Evolutionary conservation across 176 grass and related monocot genomes (phyloP).

Genomic region (Carex myosuroides): DNA sequence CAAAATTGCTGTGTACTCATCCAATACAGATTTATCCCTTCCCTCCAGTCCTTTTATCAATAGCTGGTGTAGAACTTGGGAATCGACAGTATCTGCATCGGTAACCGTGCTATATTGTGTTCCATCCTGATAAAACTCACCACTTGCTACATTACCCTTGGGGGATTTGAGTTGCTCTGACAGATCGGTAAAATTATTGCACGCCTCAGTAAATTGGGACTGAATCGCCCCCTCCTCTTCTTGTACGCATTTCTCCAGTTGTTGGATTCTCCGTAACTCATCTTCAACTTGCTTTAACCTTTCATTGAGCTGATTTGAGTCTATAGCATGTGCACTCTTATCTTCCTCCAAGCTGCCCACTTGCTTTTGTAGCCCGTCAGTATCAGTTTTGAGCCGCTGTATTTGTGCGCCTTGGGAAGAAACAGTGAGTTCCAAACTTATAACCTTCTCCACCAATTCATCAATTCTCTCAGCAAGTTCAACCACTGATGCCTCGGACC

Average conservation of each 20-base stretch:
- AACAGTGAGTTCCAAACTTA: conserved; percentile 74
- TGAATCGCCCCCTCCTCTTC: conserved; percentile 49
- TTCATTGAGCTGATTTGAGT: conserved; percentile 35
- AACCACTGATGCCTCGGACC: conserved; percentile 43
- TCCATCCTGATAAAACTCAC: background rate
- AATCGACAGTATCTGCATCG: background rate
- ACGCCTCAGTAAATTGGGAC: conserved; percentile 53
- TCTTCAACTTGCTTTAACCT: conserved; percentile 59
- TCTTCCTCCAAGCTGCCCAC: conserved; percentile 54
- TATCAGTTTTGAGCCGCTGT: conserved; percentile 58
- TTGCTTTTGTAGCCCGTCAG: conserved; percentile 41
- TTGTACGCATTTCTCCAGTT: conserved; percentile 52
- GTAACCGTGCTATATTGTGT: background rate
- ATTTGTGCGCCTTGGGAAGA: conserved; percentile 75
- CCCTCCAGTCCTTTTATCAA: conserved; percentile 39
- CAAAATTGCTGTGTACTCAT: conserved; percentile 49
- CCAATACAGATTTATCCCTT: conserved; percentile 51
- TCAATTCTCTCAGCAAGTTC: conserved; percentile 78
- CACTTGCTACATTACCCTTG: conserved; percentile 5
- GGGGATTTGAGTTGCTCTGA: conserved; percentile 54
- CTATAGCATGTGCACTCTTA: conserved; percentile 17
- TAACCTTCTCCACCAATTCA: conserved; percentile 74
- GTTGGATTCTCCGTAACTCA: conserved; percentile 43
- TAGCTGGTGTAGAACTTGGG: conserved; percentile 26
- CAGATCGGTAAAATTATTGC: conserved; percentile 41